Conservation (phyloP, 2,329 filamentous ascomycete genomes). For the Diaporthe ilicicola region DNA sequence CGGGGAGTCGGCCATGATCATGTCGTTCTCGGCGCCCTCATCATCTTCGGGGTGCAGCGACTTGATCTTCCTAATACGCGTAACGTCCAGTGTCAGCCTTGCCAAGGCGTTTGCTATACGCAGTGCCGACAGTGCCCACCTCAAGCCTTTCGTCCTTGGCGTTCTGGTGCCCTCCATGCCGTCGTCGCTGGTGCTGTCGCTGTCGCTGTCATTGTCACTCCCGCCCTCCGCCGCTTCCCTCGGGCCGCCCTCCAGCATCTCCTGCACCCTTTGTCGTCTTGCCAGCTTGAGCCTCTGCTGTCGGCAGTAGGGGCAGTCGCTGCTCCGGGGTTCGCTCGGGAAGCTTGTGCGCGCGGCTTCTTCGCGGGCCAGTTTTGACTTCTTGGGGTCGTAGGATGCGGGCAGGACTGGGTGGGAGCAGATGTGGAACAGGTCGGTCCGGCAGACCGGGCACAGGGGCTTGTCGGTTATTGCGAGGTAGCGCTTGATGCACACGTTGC, state of each 20-base stretch:
- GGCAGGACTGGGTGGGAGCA: constrained; percentile 33
- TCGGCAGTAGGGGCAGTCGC: constrained; percentile 35
- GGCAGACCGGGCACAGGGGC: constrained; percentile 35
- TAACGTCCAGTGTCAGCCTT: constrained; percentile 35
- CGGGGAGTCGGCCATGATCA: constrained; percentile 21
- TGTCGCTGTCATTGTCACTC: background rate
- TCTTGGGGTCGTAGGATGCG: constrained; percentile 29
- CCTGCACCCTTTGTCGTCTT: constrained; percentile 68
- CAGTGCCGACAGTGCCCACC: constrained; percentile 32
- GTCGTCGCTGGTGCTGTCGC: constrained; percentile 12
- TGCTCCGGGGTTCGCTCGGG: constrained; percentile 19
- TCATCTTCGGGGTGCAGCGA: constrained; percentile 28
- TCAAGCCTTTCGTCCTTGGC: constrained; percentile 27
- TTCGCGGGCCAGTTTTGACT: constrained; percentile 21
- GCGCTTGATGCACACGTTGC: constrained; percentile 34
- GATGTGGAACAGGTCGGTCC: constrained; percentile 32
- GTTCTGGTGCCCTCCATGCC: constrained; percentile 9
- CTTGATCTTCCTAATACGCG: constrained; percentile 35
- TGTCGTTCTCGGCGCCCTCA: constrained; percentile 28
- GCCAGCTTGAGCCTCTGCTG: constrained; percentile 80
- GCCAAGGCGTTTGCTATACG: constrained; percentile 32
- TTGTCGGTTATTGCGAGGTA: constrained; percentile 35
- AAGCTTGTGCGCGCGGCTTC: constrained; percentile 29
- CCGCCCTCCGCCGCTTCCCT: background rate
- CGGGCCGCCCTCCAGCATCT: constrained; percentile 46